Evolutionary conservation across 768 basidiomycete genomes (phyloP).

Genomic region (Boletus edulis): DNA sequence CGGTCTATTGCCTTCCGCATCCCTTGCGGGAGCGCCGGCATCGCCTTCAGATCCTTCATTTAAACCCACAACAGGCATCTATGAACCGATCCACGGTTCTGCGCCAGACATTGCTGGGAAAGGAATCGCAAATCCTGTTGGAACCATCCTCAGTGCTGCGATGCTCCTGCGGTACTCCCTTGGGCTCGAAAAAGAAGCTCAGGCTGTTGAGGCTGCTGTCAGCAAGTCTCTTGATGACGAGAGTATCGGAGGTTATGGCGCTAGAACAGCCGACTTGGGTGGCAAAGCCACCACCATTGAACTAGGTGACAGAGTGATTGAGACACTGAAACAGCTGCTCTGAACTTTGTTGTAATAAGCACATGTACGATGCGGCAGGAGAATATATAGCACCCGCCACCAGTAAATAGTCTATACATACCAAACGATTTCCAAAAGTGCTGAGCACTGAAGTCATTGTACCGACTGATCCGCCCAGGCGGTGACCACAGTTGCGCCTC

Average conservation of each 20-base stretch:
- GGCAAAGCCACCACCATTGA: constrained; percentile 73
- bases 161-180: constrained; percentile 95
- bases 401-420: no score
- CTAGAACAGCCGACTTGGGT: constrained; percentile 85
- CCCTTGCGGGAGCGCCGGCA: constrained; percentile 85
- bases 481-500: no score
- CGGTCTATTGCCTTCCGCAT: constrained; percentile 94
- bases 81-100: constrained; percentile 96
- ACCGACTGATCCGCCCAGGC: no score
- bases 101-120: constrained; percentile 95
- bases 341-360: constrained; percentile 23
- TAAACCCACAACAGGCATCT: constrained; percentile 82
- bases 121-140: constrained; percentile 92
- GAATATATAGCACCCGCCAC: no score
- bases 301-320: constrained; percentile 81
- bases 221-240: constrained; percentile 78
- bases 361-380: background rate
- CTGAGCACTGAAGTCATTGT: no score
- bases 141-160: constrained; percentile 91
- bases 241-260: constrained; percentile 66
- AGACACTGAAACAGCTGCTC: constrained; percentile 61
- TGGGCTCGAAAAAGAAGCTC: constrained; percentile 80
- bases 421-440: no score
- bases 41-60: constrained; percentile 50
- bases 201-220: constrained; percentile 87